Evolutionary conservation across 306 rosid genomes (phyloP).

Genomic region (Quercus parvula): DNA sequence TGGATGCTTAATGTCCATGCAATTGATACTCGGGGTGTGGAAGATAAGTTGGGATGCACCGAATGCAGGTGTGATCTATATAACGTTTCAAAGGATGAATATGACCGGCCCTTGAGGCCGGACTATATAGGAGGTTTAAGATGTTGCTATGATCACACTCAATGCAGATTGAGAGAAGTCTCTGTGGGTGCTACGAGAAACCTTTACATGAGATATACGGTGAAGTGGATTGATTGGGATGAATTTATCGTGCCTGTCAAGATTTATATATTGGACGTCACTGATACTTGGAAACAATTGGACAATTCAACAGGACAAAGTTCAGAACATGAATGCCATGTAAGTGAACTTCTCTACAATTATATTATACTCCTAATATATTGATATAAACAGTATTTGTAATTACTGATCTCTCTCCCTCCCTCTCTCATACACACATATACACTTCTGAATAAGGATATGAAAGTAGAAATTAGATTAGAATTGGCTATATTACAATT

Average conservation of each 20-base stretch:
- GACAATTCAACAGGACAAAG: conserved; percentile 8
- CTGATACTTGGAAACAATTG: conserved; percentile 43
- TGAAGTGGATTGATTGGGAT: conserved; percentile 78
- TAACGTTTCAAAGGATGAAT: conserved; percentile 42
- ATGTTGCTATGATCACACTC: conserved; percentile 58
- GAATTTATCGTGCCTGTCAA: conserved; percentile 54
- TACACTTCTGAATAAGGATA: too few relatives aligned
- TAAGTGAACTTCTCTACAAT: conserved; percentile 22
- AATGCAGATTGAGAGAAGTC: conserved; percentile 51
- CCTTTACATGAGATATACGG: conserved; percentile 63
- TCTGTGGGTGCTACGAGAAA: conserved; percentile 41
- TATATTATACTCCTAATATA: not conserved
- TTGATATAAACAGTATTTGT: too few relatives aligned
- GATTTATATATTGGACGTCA: conserved; percentile 61
- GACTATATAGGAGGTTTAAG: conserved; percentile 54
- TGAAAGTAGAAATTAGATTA: too few relatives aligned
- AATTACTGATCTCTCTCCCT: too few relatives aligned
- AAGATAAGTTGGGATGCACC: conserved; percentile 53
- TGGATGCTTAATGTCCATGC: conserved; percentile 75
- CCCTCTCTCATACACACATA: too few relatives aligned
- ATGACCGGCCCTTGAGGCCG: conserved; percentile 32
- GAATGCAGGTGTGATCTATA: conserved; percentile 73
- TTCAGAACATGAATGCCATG: conserved; percentile 43
- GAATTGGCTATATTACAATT: too few relatives aligned
- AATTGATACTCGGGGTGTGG: conserved; percentile 65